phyloP scores from a whole-genome alignment of 75 land plant genomes.

The Azolla pinnata region DNA sequence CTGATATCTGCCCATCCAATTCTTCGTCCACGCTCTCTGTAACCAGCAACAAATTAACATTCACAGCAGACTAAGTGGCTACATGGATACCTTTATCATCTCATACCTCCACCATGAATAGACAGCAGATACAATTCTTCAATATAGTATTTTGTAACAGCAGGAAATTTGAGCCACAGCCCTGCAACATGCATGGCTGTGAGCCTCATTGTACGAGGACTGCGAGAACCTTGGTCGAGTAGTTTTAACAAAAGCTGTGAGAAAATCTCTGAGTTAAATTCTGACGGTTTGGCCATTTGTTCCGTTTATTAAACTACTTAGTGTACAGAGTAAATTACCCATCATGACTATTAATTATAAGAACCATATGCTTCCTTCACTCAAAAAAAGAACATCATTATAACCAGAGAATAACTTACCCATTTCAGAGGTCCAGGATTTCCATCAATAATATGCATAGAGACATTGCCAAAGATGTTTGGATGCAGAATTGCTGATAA shows the following conservation, averaged over 20 bases:
- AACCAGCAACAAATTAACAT: constrained; percentile 2
- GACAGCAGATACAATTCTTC: constrained; percentile 62
- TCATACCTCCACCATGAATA: constrained; percentile 82
- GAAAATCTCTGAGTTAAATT: too few relatives aligned
- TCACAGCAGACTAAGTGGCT: neutral
- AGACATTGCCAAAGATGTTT: constrained; percentile 37
- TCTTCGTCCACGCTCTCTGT: constrained; percentile 90
- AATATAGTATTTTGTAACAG: constrained; percentile 52
- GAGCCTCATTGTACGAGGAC: constrained; percentile 93
- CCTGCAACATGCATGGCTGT: constrained; percentile 86
- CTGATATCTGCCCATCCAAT: constrained; percentile 69
- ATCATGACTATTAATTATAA: neutral
- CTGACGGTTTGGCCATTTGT: too few relatives aligned
- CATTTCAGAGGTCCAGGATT: constrained; percentile 84
- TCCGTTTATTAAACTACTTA: too few relatives aligned
- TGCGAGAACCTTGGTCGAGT: constrained; percentile 68
- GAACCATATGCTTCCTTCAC: too few relatives aligned
- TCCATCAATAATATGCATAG: constrained; percentile 48
- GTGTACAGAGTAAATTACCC: too few relatives aligned
- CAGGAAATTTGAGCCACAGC: constrained; percentile 68
- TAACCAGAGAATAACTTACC: constrained; percentile 35
- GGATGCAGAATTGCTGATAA: constrained; percentile 74
- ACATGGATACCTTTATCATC: neutral
- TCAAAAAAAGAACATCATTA: too few relatives aligned
- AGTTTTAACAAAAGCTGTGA: constrained; percentile 59